A percentile compares a stretch with the other conserved stretches of the same genome.
Conservation (phyloP, 345 rosid species). For the Euphorbia pulcherrima region DNA sequence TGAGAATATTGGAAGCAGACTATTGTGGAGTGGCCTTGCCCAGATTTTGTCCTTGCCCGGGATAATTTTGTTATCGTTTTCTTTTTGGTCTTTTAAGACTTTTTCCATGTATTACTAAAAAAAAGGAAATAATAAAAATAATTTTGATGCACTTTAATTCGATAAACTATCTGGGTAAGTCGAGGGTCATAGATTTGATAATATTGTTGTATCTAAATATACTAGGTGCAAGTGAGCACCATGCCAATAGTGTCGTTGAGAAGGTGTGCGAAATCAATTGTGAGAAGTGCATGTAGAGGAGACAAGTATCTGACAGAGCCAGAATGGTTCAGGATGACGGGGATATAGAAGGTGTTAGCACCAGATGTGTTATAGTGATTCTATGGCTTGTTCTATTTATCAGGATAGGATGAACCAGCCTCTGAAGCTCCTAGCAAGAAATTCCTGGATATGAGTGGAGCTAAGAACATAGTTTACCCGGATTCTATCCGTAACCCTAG, state of each 20-base stretch:
- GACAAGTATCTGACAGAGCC: constrained; percentile 43
- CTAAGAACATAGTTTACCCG: constrained; percentile 15
- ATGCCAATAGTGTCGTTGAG: constrained; percentile 26
- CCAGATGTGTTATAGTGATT: constrained; percentile 39
- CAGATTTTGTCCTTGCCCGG: too few relatives aligned
- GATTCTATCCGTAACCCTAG: neutral
- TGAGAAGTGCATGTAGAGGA: constrained; percentile 41
- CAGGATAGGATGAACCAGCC: neutral
- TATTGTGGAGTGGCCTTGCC: too few relatives aligned
- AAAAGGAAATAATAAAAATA: too few relatives aligned
- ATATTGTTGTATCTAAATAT: too few relatives aligned
- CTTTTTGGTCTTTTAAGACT: too few relatives aligned
- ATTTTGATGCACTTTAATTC: too few relatives aligned
- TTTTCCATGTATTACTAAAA: too few relatives aligned
- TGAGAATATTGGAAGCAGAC: too few relatives aligned
- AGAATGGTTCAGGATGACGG: constrained; percentile 15
- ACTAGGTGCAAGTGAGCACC: constrained; percentile 21
- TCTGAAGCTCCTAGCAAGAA: constrained; percentile 10
- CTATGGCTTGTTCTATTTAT: neutral
- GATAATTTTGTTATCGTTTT: too few relatives aligned
- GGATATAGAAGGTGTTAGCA: constrained; percentile 38
- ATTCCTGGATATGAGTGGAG: constrained; percentile 16
- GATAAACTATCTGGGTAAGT: too few relatives aligned
- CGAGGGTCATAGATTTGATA: too few relatives aligned
- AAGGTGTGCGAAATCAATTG: constrained; percentile 18